phyloP scores from a whole-genome alignment of 306 rosid species.

The Fragaria nilgerrensis region DNA sequence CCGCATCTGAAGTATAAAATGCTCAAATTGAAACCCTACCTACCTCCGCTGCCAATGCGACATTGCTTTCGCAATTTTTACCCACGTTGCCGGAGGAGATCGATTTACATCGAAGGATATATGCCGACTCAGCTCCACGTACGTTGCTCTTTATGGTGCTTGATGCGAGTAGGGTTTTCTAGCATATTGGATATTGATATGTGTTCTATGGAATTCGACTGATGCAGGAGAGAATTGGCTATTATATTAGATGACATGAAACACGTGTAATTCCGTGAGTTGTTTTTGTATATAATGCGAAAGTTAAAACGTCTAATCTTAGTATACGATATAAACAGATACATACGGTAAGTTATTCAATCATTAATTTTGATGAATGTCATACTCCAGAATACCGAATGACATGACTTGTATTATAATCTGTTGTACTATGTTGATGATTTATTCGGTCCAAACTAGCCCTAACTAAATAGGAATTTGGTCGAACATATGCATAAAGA shows the following conservation, averaged over 20 bases:
- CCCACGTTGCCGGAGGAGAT: not conserved
- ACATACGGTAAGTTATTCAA: not conserved
- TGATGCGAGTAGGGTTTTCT: too few relatives aligned
- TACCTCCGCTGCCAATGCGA: not conserved
- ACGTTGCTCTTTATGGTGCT: not conserved
- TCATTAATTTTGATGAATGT: not conserved
- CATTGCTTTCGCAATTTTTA: not conserved
- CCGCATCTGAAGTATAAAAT: not conserved
- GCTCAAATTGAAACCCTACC: not conserved
- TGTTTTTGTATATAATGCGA: not conserved
- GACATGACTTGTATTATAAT: too few relatives aligned
- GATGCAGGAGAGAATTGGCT: not conserved
- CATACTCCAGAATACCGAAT: not conserved
- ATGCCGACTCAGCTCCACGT: slow-evolving; percentile 14
- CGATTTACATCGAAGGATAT: not conserved
- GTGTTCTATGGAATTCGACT: not conserved
- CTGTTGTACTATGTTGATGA: not conserved
- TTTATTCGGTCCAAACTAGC: not conserved
- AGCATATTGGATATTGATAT: not conserved
- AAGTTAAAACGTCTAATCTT: not conserved
- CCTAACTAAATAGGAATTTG: not conserved
- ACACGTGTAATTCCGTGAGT: not conserved
- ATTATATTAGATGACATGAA: not conserved
- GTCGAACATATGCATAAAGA: not conserved
- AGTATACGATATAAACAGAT: not conserved